These are phyloP conservation scores for Podospora anserina DNA, from an alignment of 495 filamentous ascomycete genomes.

Conservation along the genomic window DNA sequence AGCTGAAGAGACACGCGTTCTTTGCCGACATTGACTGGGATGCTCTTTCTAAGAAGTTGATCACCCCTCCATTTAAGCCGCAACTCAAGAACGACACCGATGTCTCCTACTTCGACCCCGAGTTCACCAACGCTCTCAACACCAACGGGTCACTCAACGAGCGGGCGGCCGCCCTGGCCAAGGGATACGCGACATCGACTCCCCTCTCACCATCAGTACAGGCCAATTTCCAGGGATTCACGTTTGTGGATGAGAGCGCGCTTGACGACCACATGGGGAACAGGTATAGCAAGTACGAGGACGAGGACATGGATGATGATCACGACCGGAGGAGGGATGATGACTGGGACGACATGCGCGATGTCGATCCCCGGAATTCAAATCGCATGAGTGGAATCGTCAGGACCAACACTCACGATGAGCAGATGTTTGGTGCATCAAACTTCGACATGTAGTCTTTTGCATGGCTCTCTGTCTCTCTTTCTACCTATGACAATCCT, in stretches of 20 bases:
- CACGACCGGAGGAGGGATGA: conserved; percentile 47
- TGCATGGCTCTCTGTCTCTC: conserved; percentile 2
- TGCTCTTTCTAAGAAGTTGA: conserved; percentile 76
- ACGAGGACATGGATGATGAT: conserved; percentile 53
- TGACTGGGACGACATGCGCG: conserved; percentile 46
- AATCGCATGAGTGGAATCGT: conserved; percentile 75
- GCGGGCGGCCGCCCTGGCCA: conserved; percentile 74
- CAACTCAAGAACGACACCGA: conserved; percentile 92
- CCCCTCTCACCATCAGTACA: conserved; percentile 92
- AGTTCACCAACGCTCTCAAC: conserved; percentile 93
- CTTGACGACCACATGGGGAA: conserved; percentile 83
- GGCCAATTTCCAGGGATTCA: conserved; percentile 97
- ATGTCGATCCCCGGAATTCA: conserved; percentile 40
- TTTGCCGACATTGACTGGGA: conserved; percentile 94
- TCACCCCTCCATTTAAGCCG: conserved; percentile 97
- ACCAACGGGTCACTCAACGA: conserved; percentile 82
- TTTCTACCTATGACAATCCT: background rate
- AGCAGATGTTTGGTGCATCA: conserved; percentile 70
- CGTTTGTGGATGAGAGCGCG: conserved; percentile 94
- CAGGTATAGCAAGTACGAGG: conserved; percentile 65
- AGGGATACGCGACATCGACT: conserved; percentile 75
- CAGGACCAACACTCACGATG: conserved; percentile 59
- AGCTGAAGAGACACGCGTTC: conserved; percentile 92
- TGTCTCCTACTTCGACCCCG: conserved; percentile 96
- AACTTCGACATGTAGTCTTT: conserved; percentile 57